Evolutionary conservation across 805 yeast genomes (phyloP).

Genomic region (Lipomyces anomalus): DNA sequence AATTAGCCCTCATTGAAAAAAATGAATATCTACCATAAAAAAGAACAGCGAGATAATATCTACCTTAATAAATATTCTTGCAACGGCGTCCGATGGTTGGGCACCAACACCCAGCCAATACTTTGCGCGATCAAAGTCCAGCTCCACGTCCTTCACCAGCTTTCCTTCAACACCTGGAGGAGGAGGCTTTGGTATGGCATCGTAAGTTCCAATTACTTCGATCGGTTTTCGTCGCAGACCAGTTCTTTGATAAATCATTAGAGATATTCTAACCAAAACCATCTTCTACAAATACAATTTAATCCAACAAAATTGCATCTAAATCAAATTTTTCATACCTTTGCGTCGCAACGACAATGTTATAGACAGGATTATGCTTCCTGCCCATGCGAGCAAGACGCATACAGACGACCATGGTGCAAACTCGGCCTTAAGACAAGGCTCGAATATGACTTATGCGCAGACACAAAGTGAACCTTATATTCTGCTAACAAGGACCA

Average conservation of each 20-base stretch:
- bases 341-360: slow-evolving; percentile 69
- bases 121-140: slow-evolving; percentile 84
- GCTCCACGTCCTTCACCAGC: slow-evolving; percentile 69
- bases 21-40: not conserved
- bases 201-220: slow-evolving; percentile 91
- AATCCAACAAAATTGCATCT: too few relatives aligned
- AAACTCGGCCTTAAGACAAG: too few relatives aligned
- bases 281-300: not conserved
- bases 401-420: slow-evolving; percentile 57
- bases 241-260: too few relatives aligned
- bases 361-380: slow-evolving; percentile 77
- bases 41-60: slow-evolving; percentile 26
- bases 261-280: too few relatives aligned
- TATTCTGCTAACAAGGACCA: too few relatives aligned
- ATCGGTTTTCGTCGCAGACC: slow-evolving; percentile 47
- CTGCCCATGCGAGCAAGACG: slow-evolving; percentile 92
- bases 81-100: slow-evolving; percentile 79
- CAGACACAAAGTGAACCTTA: too few relatives aligned
- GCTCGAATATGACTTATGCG: too few relatives aligned
- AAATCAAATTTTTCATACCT: too few relatives aligned
- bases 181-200: slow-evolving; percentile 70
- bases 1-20: too few relatives aligned
- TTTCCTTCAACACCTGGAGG: slow-evolving; percentile 44
- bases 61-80: slow-evolving; percentile 64
- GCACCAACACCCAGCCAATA: slow-evolving; percentile 99